Evolutionary conservation across 1,284 basidiomycete species (phyloP), one percentile per base, ranked within the genome.

Genomic region (Cutaneotrichosporon spelunceum): DNA sequence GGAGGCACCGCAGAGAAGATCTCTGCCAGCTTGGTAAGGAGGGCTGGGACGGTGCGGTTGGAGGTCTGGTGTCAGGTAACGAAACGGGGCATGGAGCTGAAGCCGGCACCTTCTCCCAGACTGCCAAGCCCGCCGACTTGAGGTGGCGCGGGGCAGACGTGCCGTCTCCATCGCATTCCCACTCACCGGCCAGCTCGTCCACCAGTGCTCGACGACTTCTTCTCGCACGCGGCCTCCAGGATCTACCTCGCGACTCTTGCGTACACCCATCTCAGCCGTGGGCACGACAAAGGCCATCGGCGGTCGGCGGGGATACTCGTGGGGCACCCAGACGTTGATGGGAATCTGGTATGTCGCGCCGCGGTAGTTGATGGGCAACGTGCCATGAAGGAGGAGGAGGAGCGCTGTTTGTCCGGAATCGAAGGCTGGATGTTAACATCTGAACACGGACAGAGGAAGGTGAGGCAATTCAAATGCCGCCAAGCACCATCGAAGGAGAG

Each of bases 221-320:
- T 75, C 74, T 29, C 68, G 68, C 1, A 78, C 68, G 30, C 83
- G 82, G 10, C 96, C 96, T 72, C 90, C 91, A 53, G 88, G 85
- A 70, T 97, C 93, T 66, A 98, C 83, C 69, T 86, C 83, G 53
- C 82, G 84, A 14, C 88, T 85, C 27, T 89, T 84, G 65, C 88
- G 86, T 67, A 99, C 86, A 61, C 93, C 87, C 89, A 99, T 94
- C 69, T 91, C 88, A 55, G 82, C 84, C 1, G 93, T 97, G n/a
- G 96, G 95, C 13, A 91, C 88, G 65, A 99, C 94, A 79, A 92
- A 98, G n/a, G 85, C 84, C 70, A 99, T 85, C 9, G 96, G 96
- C 2, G 93, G 86, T 33, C 83, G 81, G 48, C 83, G 82, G 3
- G 93, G 93, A 73, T 91, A 95, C 48, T 90, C 88, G 63, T 84